Conservation (phyloP, 2,329 filamentous ascomycete species). For the Aspergillus sp. region DNA sequence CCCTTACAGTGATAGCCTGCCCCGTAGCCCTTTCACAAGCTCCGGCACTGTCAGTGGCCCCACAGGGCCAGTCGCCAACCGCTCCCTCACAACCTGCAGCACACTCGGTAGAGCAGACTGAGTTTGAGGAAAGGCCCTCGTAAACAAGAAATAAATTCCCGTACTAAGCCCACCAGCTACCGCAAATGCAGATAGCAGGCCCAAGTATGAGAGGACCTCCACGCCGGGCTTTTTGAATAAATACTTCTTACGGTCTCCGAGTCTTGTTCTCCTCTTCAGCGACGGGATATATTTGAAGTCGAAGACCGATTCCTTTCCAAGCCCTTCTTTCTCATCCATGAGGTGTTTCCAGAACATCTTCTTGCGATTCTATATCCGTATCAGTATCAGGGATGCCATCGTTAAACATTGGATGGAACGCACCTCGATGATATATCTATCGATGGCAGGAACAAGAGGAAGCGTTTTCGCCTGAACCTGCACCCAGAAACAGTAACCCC, state of each 20-base stretch:
- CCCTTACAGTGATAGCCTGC: neutral
- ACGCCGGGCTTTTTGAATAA: conserved; percentile 22
- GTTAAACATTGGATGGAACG: conserved; percentile 6
- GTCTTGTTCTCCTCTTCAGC: conserved; percentile 20
- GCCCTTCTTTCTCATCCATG: conserved; percentile 61
- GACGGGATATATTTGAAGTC: conserved; percentile 63
- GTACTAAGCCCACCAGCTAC: neutral
- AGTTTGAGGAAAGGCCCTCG: neutral
- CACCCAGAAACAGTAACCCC: conserved; percentile 60
- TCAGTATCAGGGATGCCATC: neutral
- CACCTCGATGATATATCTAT: conserved; percentile 53
- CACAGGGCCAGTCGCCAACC: neutral
- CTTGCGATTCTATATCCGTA: conserved; percentile 36
- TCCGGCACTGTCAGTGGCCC: neutral
- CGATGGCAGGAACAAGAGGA: conserved; percentile 43
- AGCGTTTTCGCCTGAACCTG: conserved; percentile 1
- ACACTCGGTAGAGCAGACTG: neutral
- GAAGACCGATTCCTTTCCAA: conserved; percentile 64
- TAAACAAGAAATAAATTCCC: neutral
- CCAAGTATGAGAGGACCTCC: conserved; percentile 23
- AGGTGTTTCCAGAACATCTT: conserved; percentile 59
- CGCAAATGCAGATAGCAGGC: conserved; percentile 20
- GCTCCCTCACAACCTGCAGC: neutral
- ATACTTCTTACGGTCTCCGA: conserved; percentile 21
- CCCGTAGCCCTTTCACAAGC: neutral